Conservation (phyloP, 148 eudicot species). For the Rhododendron williamsianum region DNA sequence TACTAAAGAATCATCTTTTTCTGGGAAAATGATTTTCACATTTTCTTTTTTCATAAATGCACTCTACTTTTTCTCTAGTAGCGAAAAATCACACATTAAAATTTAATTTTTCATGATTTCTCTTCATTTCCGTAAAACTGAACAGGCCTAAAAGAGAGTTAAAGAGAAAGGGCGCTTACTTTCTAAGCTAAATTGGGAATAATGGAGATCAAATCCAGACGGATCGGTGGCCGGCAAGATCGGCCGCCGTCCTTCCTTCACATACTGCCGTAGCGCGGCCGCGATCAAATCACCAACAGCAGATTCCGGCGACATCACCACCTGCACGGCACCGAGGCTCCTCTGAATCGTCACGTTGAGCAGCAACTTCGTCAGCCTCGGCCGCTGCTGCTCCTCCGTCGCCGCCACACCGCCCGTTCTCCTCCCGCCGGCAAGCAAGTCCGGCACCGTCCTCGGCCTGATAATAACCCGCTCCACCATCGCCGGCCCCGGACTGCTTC, state of each 20-base stretch:
- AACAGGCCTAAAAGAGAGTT: too few relatives aligned
- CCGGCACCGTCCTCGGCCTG: constrained; percentile 70
- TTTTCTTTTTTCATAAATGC: too few relatives aligned
- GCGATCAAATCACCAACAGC: constrained; percentile 56
- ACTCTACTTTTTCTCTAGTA: too few relatives aligned
- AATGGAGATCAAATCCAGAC: constrained; percentile 58
- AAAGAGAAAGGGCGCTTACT: constrained; percentile 35
- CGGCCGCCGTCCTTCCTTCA: constrained; percentile 63
- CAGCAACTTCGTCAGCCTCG: constrained; percentile 57
- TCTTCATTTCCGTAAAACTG: background rate
- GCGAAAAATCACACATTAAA: too few relatives aligned
- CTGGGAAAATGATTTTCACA: too few relatives aligned
- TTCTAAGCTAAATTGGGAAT: constrained; percentile 78
- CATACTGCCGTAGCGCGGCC: constrained; percentile 46
- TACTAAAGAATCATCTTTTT: too few relatives aligned
- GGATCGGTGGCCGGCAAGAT: constrained; percentile 20
- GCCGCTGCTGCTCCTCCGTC: background rate
- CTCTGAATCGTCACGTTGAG: constrained; percentile 70
- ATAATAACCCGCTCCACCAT: constrained; percentile 15
- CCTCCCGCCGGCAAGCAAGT: constrained; percentile 21
- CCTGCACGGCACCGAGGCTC: constrained; percentile 61
- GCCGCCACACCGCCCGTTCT: background rate
- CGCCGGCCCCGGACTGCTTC: constrained; percentile 14
- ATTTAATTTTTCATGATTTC: too few relatives aligned
- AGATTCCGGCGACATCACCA: constrained; percentile 46